These are phyloP conservation scores for Colletotrichum phormii DNA, from an alignment of 2,329 filamentous ascomycete species.

Conservation along the genomic window DNA sequence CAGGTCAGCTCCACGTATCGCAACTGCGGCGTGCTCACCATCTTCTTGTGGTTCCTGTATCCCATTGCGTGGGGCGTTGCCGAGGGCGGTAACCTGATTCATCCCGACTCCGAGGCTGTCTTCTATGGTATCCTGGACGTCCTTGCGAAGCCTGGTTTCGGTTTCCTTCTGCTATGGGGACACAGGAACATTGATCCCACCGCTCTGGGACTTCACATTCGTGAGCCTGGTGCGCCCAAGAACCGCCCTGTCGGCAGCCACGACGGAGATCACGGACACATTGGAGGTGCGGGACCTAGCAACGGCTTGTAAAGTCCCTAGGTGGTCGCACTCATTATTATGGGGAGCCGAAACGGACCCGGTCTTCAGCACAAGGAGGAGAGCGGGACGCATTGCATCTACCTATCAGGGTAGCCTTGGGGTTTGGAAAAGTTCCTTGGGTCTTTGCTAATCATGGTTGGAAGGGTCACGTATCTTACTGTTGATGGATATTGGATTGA, in stretches of 20 bases:
- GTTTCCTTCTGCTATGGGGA: slow-evolving; percentile 69
- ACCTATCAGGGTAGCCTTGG: not conserved
- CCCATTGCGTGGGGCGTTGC: slow-evolving; percentile 72
- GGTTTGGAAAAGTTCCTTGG: not conserved
- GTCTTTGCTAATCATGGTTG: not conserved
- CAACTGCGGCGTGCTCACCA: slow-evolving; percentile 67
- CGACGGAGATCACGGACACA: slow-evolving; percentile 19
- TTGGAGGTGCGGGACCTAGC: slow-evolving; percentile 12
- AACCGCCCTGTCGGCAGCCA: slow-evolving; percentile 15
- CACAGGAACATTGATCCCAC: slow-evolving; percentile 71
- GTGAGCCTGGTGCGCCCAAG: slow-evolving; percentile 38
- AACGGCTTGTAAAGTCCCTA: not conserved
- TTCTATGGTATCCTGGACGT: slow-evolving; percentile 78
- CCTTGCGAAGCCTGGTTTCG: slow-evolving; percentile 73
- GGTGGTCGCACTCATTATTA: not conserved
- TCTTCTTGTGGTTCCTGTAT: slow-evolving; percentile 73
- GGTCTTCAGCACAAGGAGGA: too few species aligned
- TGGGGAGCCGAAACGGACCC: too few species aligned
- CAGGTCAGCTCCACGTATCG: slow-evolving; percentile 66
- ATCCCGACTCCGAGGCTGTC: slow-evolving; percentile 73
- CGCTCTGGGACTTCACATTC: slow-evolving; percentile 62
- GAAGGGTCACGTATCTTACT: not conserved
- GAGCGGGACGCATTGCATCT: not conserved
- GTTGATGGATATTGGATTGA: not conserved
- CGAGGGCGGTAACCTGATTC: slow-evolving; percentile 74